These are phyloP conservation scores for Eutrema salsugineum DNA, from an alignment of 441 rosid species.

Conservation along the genomic window DNA sequence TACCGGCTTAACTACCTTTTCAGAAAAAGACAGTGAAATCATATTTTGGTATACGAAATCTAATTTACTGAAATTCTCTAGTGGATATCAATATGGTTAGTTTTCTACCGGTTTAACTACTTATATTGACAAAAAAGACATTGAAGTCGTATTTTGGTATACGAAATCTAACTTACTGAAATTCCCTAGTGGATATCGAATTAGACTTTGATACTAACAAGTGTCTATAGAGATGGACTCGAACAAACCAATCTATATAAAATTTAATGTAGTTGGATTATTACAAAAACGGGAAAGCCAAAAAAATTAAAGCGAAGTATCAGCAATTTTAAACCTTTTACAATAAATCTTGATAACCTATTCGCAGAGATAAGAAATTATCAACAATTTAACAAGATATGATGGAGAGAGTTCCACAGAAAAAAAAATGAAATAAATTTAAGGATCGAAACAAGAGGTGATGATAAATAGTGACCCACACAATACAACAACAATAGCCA, in stretches of 20 bases:
- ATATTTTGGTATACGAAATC: slow-evolving; percentile 5
- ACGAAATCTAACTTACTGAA: neutral
- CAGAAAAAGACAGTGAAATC: neutral
- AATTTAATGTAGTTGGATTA: no score
- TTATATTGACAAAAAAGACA: neutral
- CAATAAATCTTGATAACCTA: neutral
- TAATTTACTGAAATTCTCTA: neutral
- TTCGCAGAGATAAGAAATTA: neutral
- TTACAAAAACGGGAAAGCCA: no score
- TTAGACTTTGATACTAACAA: neutral
- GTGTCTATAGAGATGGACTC: neutral
- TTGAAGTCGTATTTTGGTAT: neutral
- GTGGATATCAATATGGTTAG: neutral
- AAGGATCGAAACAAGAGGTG: neutral
- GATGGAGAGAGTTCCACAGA: neutral
- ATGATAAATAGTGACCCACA: slow-evolving; percentile 19
- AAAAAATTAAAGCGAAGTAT: no score
- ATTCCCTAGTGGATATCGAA: neutral
- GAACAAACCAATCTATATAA: no score
- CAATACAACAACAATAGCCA: neutral
- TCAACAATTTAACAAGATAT: neutral
- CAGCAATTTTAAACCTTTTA: neutral
- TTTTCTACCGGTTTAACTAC: neutral
- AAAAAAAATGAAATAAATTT: neutral
- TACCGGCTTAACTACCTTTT: neutral